Evolutionary conservation across 768 basidiomycete species (phyloP).

Genomic region (Tulasnella sp.): DNA sequence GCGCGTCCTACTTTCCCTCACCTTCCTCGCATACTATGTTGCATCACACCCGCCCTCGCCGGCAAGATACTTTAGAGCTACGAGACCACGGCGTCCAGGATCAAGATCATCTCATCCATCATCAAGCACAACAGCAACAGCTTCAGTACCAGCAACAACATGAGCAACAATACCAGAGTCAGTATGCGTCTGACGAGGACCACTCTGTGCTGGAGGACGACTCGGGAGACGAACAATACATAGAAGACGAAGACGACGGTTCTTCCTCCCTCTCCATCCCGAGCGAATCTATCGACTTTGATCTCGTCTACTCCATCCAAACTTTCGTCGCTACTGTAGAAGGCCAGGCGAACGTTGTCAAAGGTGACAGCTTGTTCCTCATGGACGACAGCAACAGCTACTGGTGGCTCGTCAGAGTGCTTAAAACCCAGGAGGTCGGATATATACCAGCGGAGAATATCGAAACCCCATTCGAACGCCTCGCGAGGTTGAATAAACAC

Average conservation of each 20-base stretch:
- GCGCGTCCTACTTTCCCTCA: too few relatives aligned
- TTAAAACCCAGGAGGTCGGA: slow-evolving; percentile 97
- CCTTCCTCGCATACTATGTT: too few relatives aligned
- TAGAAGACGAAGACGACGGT: slow-evolving; percentile 55
- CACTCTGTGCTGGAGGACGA: slow-evolving; percentile 81
- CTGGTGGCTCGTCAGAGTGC: slow-evolving; percentile 98
- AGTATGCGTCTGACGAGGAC: slow-evolving; percentile 40
- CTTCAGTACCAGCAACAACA: slow-evolving; percentile 29
- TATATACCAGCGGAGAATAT: slow-evolving; percentile 99
- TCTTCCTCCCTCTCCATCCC: slow-evolving; percentile 78
- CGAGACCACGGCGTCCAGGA: slow-evolving; percentile 49
- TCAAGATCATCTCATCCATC: slow-evolving; percentile 35
- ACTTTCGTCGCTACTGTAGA: slow-evolving; percentile 97
- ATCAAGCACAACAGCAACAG: slow-evolving; percentile 32
- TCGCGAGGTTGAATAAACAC: slow-evolving; percentile 92
- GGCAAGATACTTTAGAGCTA: slow-evolving; percentile 60
- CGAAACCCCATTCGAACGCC: slow-evolving; percentile 92
- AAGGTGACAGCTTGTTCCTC: slow-evolving; percentile 89
- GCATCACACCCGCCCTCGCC: slow-evolving; percentile 26
- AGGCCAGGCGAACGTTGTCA: slow-evolving; percentile 96
- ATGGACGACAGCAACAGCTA: slow-evolving; percentile 99
- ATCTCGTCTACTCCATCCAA: slow-evolving; percentile 84
- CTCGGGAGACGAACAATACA: slow-evolving; percentile 42
- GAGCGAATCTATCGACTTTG: slow-evolving; percentile 87
- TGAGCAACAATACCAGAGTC: not conserved